Percentiles rank a stretch among this genome's conserved stretches.
phyloP scores from a whole-genome alignment of 2,329 filamentous ascomycete species.

The Rhexocercosporidium sp. region DNA sequence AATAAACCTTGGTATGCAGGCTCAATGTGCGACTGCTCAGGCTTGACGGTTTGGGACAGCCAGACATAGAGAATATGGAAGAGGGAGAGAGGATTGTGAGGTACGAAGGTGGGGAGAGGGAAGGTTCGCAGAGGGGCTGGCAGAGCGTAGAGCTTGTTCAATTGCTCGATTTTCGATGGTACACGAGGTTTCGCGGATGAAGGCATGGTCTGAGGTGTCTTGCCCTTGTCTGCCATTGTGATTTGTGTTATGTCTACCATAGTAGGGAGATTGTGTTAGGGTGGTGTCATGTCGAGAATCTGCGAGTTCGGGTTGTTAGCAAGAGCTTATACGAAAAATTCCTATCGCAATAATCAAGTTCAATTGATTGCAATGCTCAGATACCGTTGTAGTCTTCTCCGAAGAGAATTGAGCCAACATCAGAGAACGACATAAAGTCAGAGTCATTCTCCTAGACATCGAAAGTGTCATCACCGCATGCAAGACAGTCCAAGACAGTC shows the following conservation, averaged over 20 bases:
- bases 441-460: conserved; percentile 58
- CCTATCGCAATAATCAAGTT: neutral
- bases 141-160: conserved; percentile 79
- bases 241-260: conserved; percentile 36
- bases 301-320: conserved; percentile 24
- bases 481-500: conserved; percentile 15
- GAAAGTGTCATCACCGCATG: conserved; percentile 66
- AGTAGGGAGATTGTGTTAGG: conserved; percentile 29
- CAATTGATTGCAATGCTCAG: conserved; percentile 64
- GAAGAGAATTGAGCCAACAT: conserved; percentile 67
- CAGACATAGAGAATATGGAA: conserved; percentile 81
- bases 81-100: conserved; percentile 89
- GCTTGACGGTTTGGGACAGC: conserved; percentile 71
- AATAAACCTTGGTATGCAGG: conserved; percentile 76
- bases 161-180: conserved; percentile 47
- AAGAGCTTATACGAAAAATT: neutral
- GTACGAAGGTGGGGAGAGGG: conserved; percentile 86
- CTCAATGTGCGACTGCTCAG: conserved; percentile 67
- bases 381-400: conserved; percentile 93
- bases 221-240: conserved; percentile 16
- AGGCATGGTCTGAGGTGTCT: conserved; percentile 9
- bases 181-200: conserved; percentile 28
- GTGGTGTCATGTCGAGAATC: conserved; percentile 35
- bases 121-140: conserved; percentile 82
- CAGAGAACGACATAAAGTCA: conserved; percentile 60